Conservation (phyloP, 768 basidiomycete species). For the Boletellus ananas region DNA sequence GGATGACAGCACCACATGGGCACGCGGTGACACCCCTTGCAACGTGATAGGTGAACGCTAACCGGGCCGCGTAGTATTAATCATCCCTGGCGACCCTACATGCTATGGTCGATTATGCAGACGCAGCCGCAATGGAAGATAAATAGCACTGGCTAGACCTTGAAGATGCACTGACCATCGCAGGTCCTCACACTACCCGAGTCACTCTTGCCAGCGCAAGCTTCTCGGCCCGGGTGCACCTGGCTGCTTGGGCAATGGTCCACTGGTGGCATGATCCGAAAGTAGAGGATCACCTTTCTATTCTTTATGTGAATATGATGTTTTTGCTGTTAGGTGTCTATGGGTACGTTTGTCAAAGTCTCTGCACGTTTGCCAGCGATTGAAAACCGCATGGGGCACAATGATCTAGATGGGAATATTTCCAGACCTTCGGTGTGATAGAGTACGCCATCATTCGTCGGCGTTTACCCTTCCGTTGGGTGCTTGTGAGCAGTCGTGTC, state of each 20-base stretch:
- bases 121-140: no score
- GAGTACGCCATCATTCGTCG: constrained; percentile 22
- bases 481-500: constrained; percentile 15
- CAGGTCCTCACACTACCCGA: not conserved
- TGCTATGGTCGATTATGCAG: no score
- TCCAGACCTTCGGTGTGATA: constrained; percentile 13
- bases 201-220: not conserved
- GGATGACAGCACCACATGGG: no score
- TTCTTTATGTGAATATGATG: not conserved
- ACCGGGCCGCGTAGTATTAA: no score
- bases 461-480: constrained; percentile 22
- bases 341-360: constrained; percentile 7
- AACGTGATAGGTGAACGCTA: no score
- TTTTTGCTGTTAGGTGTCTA: constrained; percentile 18
- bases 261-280: constrained; percentile 16
- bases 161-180: not conserved
- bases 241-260: constrained; percentile 9
- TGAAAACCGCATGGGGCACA: no score
- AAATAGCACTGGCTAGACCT: not conserved
- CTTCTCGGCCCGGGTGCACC: not conserved
- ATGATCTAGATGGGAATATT: constrained; percentile 24
- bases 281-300: not conserved
- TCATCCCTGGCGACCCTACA: no score
- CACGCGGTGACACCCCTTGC: no score
- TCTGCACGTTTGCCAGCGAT: no score